Base-by-base conservation (phyloP, 2,329 filamentous ascomycete species). In the Calonectria pauciramosa region DNA sequence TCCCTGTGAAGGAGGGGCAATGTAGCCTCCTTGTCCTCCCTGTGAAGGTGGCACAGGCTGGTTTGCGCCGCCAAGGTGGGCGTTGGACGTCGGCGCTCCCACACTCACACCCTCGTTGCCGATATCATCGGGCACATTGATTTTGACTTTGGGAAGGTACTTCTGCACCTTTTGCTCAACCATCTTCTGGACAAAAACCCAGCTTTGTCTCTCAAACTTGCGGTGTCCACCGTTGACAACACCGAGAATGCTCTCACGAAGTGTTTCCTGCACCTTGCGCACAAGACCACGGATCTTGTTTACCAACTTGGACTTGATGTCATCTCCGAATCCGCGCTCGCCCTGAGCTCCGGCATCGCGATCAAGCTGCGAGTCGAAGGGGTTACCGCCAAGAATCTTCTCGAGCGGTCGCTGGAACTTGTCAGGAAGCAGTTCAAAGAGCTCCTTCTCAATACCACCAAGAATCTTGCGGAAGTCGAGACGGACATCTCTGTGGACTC, bases 151-250 rank as follows among this genome's bases (percentile, higher is more conserved):
- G 72, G 87, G 87, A 28, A 88, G 79, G 75, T 87, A 88, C 78
- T 82, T 86, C 74, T 87, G 86, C 54, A 88, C 86, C 82, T 88
- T 88, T 54, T 83, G 77, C 81, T 88, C 86, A 23, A 88, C 86
- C 71, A 85, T 87, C 14, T 82, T 83, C 77, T 88, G 87, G 71
- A 88, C 87, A 76, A 87, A 88, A 9, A 87, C 78, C 87, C 87
- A 88, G 73, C 86, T 88, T 76, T 86, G 79, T 23, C 82, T 82
- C 83, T 88, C 87, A 68, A 88, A 87, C 81, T 86, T 87, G 80
- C 87, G 86, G 65, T 88, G 87, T 0, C 87, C 87, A 9, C 87
- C 87, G 70, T 87, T 88, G 26, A 88, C 87, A 1, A 88, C 82
- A 0, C 83, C 85, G 8, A 88, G 76, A 49, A 88, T 87, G 68